Evolutionary conservation across 2,329 filamentous ascomycete species (phyloP), one percentile per base, ranked within the genome.

Genomic region (Colletotrichum trifolii): DNA sequence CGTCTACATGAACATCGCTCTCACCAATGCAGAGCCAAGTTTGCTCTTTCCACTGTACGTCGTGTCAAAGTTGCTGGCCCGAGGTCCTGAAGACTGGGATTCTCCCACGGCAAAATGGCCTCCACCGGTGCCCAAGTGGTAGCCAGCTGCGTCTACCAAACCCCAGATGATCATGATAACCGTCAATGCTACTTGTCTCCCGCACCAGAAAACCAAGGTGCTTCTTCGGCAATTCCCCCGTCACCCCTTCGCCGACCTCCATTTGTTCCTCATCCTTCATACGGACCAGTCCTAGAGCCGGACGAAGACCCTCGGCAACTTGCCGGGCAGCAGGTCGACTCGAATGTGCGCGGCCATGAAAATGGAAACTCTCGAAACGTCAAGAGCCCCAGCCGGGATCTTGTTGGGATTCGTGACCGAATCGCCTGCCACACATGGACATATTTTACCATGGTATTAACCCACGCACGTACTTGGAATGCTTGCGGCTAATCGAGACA

Each of bases 401-500:
- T 75, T 49, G 76, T 85, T 49, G 75, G 82, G 13, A 70, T 86
- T 52, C 77, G 80, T 42, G 84, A 86, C 66, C 77, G 85, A 40
- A 82, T 87, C 64, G 80, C 78, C 45, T 86, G 82, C 65, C 82
- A 82, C 67, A 81, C 80, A 70, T 95, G 92, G 92, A 93, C 91
- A 0, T 95, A 89, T 83, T 95, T 94, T 71, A 92, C 91, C 25
- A 84, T 85, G 80, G 79, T 79, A 71, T 43, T 45, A 33, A 9
- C 69, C 43, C 17, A 17, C 17, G 12, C 49, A 4, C 12, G 12
- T 9, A 10, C 39, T 3, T 42, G 7, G 9, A n/a, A 42, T 6
- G 13, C 34, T 47, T 6, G 17, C 25, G 50, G 48, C 70, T 72
- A 56, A 73, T 66, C 7, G 3, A 17, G 38, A 25, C 67, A 75